Base-by-base conservation (phyloP, 805 yeast genomes). In the Barnettozyma salicaria region DNA sequence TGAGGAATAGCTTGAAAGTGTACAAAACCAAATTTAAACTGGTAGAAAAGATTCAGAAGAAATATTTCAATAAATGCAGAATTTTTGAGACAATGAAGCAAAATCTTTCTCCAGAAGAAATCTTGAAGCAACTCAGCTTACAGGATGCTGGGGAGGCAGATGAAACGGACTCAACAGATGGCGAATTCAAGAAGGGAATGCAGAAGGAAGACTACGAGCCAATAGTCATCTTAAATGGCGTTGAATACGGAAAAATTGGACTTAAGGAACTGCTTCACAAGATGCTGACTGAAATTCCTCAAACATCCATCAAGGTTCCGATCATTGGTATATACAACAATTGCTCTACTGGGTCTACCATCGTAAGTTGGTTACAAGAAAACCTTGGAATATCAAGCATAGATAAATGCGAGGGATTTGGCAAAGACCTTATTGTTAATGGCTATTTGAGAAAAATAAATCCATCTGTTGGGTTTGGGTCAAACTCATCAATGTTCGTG, bases 21-120 rank as follows among this genome's bases (percentile, higher is more conserved):
- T 82, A 74, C 55, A 73, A 74, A 32, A 65, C 60, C 36, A 68
- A 64, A 27, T 60, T 66, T 44, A 54, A 57, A 11, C 57, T 59
- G 24, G 75, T 79, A 36, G 82, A 75, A 30, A 65, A 72, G 44
- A 50, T 67, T 30, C 86, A 78, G 55, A 78, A 74, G 57, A 72
- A 70, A 39, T 86, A 86, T 56, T 84, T 81, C 67, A 82, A 78
- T 59, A 81, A 80, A 53, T 84, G 92, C 57, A 65, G 94, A 35
- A 62, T 76, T 42, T 65, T 82, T 36, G 95, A 85, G 55, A 85
- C 80, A 39, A 69, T 75, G 51, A 74, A 68, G 46, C 59, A 69
- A 1, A 67, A 67, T 30, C 64, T 64, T 39, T 53, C 65, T 10
- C 75, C 67, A 17, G 76, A 70, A 8, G 71, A 68, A 36, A 60